These are phyloP conservation scores for Sarocladium kiliense DNA, from an alignment of 2,329 filamentous ascomycete genomes.

Conservation along the genomic window DNA sequence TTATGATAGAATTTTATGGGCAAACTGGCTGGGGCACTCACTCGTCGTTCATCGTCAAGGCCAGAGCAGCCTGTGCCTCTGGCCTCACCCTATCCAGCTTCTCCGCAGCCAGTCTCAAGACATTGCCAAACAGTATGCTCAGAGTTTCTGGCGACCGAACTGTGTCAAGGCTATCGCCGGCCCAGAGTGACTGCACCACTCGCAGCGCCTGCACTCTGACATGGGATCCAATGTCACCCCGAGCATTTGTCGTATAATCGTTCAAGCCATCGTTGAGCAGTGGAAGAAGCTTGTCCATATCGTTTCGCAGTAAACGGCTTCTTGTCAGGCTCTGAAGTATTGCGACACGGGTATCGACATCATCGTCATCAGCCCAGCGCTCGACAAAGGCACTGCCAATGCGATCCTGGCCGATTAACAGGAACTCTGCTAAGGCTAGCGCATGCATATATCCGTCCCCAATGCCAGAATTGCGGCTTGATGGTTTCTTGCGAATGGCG, in stretches of 20 bases:
- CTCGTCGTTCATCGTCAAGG: slow-evolving; percentile 38
- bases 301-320: slow-evolving; percentile 38
- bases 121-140: slow-evolving; percentile 37
- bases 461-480: slow-evolving; percentile 28
- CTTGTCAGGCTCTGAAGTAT: slow-evolving; percentile 50
- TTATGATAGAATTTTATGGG: background rate
- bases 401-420: background rate
- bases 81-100: slow-evolving; percentile 83
- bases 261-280: slow-evolving; percentile 60
- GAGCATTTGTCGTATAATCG: slow-evolving; percentile 85
- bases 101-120: slow-evolving; percentile 71
- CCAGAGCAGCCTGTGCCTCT: slow-evolving; percentile 53
- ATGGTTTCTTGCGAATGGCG: slow-evolving; percentile 29
- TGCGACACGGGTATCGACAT: slow-evolving; percentile 48
- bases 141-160: slow-evolving; percentile 25
- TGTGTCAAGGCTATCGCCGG: slow-evolving; percentile 8
- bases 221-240: slow-evolving; percentile 85
- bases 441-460: slow-evolving; percentile 50
- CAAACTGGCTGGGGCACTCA: slow-evolving; percentile 24
- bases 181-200: slow-evolving; percentile 63
- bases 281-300: slow-evolving; percentile 34
- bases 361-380: slow-evolving; percentile 46
- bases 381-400: slow-evolving; percentile 34
- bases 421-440: slow-evolving; percentile 43
- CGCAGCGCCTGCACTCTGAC: slow-evolving; percentile 76